Base-by-base conservation (phyloP, 208 protist genomes). In the Acanthamoeba lenticulata region DNA sequence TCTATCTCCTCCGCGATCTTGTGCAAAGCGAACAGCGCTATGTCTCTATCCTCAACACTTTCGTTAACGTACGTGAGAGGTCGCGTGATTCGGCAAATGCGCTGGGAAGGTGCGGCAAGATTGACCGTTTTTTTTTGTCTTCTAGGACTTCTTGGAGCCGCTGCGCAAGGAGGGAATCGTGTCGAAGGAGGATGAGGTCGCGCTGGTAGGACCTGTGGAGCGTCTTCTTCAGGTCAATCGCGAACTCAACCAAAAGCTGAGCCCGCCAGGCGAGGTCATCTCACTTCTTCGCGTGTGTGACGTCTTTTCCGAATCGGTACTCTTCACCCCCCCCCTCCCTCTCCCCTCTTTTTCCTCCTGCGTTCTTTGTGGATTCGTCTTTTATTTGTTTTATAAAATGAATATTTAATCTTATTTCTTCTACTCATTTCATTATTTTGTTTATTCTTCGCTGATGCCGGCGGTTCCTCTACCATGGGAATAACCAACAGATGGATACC, bases 11-110 rank as follows among this genome's bases (percentile, higher is more conserved):
- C 38, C 69, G 69, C 69, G 69, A 81, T 47, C 69, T 81, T 2
- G 69, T 81, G 5, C 69, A 81, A 29, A 81, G 69, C 38, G 69
- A 81, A 47, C 69, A 81, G 69, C 69, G 69, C 69, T 81, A 81
- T 29, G 69, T 81, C 69, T 1, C 69, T 32, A 47, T 15, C 69
- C 69, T 81, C 38, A 21, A 47, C 38, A 47, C 69, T 21, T 32
- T 81, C 5, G 40, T 47, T 15, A 21, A 40, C 69, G 69, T 81
- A 49, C 69, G 21, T 17, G n/a, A 38, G 4, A 11, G 17, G 4
- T 36, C 11, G 11, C 19, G 32, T 17, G 21, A 38, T 2, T n/a
- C n/a, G 60, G 9, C 60, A 34, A 24, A 0, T 60, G 17, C 52
- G 29, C n/a, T n/a, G n/a, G n/a, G n/a, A n/a, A n/a, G n/a, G n/a